Base-by-base conservation (phyloP, 441 rosid genomes). In the Omphalea diandra region DNA sequence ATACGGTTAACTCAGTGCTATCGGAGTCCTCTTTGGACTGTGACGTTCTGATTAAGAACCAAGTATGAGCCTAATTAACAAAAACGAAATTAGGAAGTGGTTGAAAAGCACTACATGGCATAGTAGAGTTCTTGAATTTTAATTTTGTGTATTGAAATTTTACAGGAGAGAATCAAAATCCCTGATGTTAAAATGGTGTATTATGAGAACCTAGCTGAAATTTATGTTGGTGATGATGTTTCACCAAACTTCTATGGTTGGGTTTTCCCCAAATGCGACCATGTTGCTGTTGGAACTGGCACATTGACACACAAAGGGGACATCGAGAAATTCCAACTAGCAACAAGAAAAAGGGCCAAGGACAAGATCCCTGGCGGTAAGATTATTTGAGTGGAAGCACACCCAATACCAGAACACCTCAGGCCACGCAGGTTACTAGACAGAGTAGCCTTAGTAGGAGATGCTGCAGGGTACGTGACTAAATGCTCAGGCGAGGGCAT, bases 201-300 rank as follows among this genome's bases (percentile, higher is more conserved):
- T 85, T 91, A 91, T 46, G 90, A 93, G 80, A 78, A 93, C 73
- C 77, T 89, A 49, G 97, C 97, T 7, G 94, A 91, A 83, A 93
- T 89, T 93, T 93, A 93, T 68, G 98, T 93, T 0, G 98, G 98
- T 2, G 96, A 91, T 38, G 98, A 93, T 72, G 98, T 93, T 33
- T 93, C 97, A 0, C 98, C 98, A 0, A 96, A 91, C 76, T 91
- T 93, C 76, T 91, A 93, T 49, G 94, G 97, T 1, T 93, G 98
- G 97, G 98, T 93, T 40, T 93, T 93, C 87, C 98, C 98, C 27
- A 93, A 91, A 75, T 91, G 90, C 10, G 97, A 93, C 79, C 98
- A 93, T 15, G 97, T 93, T 41, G 96, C 97, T 12, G 98, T 93
- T 8, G 98, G 98, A 63, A 91, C 98, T 2, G 97, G 97, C 41